Evolutionary conservation across 2,329 filamentous ascomycete genomes (phyloP).

Genomic region (Fusarium liriodendri): DNA sequence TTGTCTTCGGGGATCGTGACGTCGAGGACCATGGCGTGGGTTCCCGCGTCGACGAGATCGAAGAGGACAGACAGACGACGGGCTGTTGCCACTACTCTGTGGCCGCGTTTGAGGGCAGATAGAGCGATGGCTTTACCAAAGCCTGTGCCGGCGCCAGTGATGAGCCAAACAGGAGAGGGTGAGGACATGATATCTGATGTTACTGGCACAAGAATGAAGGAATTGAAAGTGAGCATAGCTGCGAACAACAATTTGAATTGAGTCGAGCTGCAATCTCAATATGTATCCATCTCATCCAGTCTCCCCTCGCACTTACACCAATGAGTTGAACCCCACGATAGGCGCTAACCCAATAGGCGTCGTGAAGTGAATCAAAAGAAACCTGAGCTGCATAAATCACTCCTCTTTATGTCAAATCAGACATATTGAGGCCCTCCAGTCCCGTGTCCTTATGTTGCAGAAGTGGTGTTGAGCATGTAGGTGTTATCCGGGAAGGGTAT

Average conservation of each 20-base stretch:
- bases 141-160: conserved; percentile 58
- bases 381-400: background rate
- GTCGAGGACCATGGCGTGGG: conserved; percentile 17
- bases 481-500: background rate
- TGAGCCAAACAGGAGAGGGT: conserved; percentile 55
- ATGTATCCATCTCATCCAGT: background rate
- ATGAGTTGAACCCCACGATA: background rate
- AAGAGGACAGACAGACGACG: conserved; percentile 45
- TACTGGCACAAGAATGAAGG: no score
- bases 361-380: background rate
- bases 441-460: background rate
- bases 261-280: background rate
- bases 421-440: background rate
- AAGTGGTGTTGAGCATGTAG: background rate
- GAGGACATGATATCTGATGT: conserved; percentile 5
- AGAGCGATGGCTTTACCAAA: conserved; percentile 58
- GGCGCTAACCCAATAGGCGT: background rate
- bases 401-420: background rate
- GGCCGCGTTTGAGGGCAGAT: conserved; percentile 54
- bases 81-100: conserved; percentile 57
- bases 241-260: background rate
- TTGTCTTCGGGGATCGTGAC: conserved; percentile 18
- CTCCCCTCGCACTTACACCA: background rate
- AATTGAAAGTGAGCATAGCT: background rate
- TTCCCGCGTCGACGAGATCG: conserved; percentile 14